A percentile compares a stretch with the other conserved stretches of the same genome.
phyloP scores from a whole-genome alignment of 768 basidiomycete genomes.

The Glaciozyma antarctica region DNA sequence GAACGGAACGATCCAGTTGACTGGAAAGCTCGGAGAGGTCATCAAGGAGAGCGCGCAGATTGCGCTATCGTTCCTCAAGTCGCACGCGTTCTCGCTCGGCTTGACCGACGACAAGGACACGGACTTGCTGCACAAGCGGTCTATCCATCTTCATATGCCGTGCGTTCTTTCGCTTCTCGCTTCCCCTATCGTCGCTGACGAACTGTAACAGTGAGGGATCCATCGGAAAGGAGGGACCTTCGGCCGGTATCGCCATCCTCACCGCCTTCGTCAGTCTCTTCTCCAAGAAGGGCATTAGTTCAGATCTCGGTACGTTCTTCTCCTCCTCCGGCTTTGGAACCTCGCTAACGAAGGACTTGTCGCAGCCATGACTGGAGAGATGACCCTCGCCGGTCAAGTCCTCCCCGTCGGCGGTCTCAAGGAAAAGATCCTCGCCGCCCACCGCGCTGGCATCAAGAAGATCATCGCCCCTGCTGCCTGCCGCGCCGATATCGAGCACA shows the following conservation, averaged over 20 bases:
- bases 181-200: constrained; percentile 50
- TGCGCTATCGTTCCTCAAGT: constrained; percentile 82
- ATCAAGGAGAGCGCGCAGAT: constrained; percentile 95
- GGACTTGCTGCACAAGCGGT: constrained; percentile 71
- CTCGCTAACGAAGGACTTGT: not conserved
- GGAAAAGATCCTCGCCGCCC: constrained; percentile 85
- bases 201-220: constrained; percentile 18
- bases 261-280: constrained; percentile 86
- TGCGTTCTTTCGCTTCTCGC: constrained; percentile 49
- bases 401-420: constrained; percentile 92
- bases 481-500: constrained; percentile 90
- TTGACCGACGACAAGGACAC: constrained; percentile 64
- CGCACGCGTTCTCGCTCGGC: constrained; percentile 78
- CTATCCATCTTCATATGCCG: constrained; percentile 95
- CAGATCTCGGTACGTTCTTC: constrained; percentile 51
- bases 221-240: constrained; percentile 54
- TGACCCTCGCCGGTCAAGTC: constrained; percentile 90
- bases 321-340: not conserved
- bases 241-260: constrained; percentile 87
- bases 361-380: constrained; percentile 94
- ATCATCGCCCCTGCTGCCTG: constrained; percentile 80
- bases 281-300: constrained; percentile 47
- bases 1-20: constrained; percentile 76
- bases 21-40: constrained; percentile 96
- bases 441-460: constrained; percentile 90